Evolutionary conservation across 768 basidiomycete species (phyloP).

Genomic region (Lactarius tabidus): DNA sequence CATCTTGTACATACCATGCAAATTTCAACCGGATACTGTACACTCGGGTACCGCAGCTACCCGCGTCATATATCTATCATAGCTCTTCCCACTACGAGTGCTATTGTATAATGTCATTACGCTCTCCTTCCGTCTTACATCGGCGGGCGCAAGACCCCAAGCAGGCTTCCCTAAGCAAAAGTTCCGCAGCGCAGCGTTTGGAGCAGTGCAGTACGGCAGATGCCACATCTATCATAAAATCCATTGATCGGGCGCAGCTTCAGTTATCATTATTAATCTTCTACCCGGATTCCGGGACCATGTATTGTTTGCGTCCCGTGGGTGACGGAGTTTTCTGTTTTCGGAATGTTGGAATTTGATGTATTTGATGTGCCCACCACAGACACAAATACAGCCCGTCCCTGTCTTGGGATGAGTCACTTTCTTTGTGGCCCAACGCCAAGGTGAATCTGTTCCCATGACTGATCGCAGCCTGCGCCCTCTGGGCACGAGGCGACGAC

Average conservation of each 20-base stretch:
- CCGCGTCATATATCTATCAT: slow-evolving; percentile 9
- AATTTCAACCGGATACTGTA: neutral
- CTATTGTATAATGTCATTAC: slow-evolving; percentile 14
- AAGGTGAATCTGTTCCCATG: neutral
- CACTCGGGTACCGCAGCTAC: neutral
- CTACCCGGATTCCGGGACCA: neutral
- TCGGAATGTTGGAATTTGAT: neutral
- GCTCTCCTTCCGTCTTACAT: neutral
- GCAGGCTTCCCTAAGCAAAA: neutral
- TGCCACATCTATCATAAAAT: neutral
- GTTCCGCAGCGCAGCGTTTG: neutral
- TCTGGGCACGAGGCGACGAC: neutral
- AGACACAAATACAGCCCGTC: neutral
- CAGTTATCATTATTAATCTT: neutral
- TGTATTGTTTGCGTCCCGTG: neutral
- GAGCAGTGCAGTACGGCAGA: neutral
- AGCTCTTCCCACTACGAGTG: slow-evolving; percentile 9
- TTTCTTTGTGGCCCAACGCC: neutral
- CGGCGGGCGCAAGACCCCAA: neutral
- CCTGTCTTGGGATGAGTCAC: neutral
- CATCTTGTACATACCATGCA: slow-evolving; percentile 12
- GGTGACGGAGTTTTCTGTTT: neutral
- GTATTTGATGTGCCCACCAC: neutral
- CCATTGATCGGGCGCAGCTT: neutral
- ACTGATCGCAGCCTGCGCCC: neutral